Evolutionary conservation across 2,329 filamentous ascomycete genomes (phyloP).

Genomic region (Hypoxylon sp.): DNA sequence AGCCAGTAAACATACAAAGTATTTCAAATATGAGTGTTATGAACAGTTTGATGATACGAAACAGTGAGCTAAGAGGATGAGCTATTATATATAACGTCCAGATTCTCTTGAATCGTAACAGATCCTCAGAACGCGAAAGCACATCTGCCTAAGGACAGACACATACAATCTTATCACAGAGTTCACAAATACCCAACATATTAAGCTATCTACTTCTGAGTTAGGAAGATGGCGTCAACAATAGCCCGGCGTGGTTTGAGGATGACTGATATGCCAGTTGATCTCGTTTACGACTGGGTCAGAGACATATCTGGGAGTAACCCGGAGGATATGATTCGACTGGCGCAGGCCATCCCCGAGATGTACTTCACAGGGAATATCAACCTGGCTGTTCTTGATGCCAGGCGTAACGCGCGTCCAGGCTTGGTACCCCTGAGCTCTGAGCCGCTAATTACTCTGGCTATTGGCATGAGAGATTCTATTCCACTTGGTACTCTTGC

Average conservation of each 20-base stretch:
- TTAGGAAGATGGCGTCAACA: not conserved
- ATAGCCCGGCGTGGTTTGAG: not conserved
- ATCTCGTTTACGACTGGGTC: not conserved
- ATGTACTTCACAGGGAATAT: not conserved
- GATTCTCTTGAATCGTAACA: too few species aligned
- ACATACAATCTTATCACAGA: too few species aligned
- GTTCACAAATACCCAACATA: too few species aligned
- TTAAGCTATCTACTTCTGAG: not conserved
- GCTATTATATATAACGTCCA: not conserved
- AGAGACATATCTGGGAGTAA: not conserved
- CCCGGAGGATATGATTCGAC: not conserved
- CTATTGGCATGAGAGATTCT: not conserved
- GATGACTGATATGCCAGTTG: not conserved
- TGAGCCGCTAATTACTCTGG: not conserved
- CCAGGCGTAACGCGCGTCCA: not conserved
- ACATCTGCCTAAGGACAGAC: too few species aligned
- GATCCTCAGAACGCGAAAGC: too few species aligned
- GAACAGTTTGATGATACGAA: not conserved
- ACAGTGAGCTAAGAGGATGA: too few species aligned
- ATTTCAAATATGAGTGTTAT: not conserved
- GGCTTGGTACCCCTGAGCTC: not conserved
- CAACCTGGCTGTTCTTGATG: not conserved
- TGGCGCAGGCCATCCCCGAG: not conserved
- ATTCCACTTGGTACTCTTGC: not conserved
- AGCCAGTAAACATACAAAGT: not conserved